A percentile compares a stretch with the other conserved stretches of the same genome.
Conservation (phyloP, 305 asterid genomes). For the Fraxinus velutina region DNA sequence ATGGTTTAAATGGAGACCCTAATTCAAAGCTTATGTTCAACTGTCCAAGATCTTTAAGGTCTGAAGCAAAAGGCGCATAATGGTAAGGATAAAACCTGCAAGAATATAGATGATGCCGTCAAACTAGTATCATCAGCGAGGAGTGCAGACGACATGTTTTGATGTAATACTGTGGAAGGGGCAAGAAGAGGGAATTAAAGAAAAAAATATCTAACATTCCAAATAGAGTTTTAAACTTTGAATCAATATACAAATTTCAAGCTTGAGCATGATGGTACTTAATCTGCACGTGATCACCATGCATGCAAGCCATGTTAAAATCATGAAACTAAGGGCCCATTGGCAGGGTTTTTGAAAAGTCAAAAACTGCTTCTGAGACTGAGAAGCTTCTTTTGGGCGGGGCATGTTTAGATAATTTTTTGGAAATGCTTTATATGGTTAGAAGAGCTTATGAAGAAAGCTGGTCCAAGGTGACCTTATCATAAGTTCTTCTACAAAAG, state of each 20-base stretch:
- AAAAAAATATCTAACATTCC: background rate
- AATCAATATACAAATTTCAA: background rate
- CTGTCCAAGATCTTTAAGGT: slow-evolving; percentile 73
- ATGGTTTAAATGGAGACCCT: slow-evolving; percentile 95
- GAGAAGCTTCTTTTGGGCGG: background rate
- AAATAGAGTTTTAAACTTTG: background rate
- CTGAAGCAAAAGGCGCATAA: slow-evolving; percentile 99
- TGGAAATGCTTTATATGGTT: background rate
- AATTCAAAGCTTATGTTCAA: slow-evolving; percentile 65
- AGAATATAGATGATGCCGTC: slow-evolving; percentile 20
- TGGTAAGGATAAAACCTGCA: slow-evolving; percentile 97
- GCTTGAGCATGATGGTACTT: background rate
- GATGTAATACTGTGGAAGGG: background rate
- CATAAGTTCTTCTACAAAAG: background rate
- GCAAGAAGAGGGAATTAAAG: background rate
- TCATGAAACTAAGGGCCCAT: background rate
- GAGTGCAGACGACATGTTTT: background rate
- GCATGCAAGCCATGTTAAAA: slow-evolving; percentile 1
- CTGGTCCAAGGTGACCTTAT: background rate
- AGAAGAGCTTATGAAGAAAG: background rate
- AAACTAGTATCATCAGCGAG: slow-evolving; percentile 22
- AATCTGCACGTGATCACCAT: background rate
- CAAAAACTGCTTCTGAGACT: background rate
- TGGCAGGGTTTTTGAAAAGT: background rate
- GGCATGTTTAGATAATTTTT: background rate